Evolutionary conservation across 2,329 filamentous ascomycete genomes (phyloP).

Genomic region (Trichoderma lentiforme): DNA sequence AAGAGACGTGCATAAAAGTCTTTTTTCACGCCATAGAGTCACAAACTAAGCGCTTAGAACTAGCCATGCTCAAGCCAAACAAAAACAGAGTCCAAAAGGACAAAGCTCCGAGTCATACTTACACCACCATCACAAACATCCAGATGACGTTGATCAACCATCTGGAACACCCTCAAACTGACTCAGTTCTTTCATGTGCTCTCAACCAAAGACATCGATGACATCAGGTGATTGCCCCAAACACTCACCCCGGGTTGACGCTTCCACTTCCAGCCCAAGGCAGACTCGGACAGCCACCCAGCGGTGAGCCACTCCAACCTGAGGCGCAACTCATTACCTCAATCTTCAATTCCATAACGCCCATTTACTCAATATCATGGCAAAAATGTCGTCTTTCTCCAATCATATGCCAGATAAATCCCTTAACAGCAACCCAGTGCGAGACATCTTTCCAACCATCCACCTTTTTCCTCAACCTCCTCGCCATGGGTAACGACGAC

Average conservation of each 20-base stretch:
- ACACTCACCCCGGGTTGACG: background rate
- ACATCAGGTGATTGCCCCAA: background rate
- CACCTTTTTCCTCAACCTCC: background rate
- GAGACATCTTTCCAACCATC: background rate
- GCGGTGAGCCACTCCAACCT: background rate
- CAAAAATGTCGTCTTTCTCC: background rate
- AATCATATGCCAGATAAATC: background rate
- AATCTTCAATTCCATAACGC: background rate
- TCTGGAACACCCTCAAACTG: background rate
- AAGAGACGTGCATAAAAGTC: background rate
- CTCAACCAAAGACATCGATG: background rate
- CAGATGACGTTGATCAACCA: background rate
- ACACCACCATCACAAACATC: background rate
- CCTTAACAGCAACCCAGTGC: conserved; percentile 12
- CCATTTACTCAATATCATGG: background rate
- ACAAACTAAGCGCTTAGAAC: background rate
- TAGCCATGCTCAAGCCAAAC: background rate
- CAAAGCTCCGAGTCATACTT: background rate
- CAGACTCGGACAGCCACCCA: background rate
- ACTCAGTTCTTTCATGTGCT: background rate
- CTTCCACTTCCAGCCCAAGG: conserved; percentile 1
- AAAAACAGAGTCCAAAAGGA: background rate
- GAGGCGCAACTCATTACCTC: background rate
- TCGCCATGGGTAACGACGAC: background rate
- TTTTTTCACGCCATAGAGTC: background rate